Conservation (phyloP, 495 filamentous ascomycete genomes). For the Penicillium longicatenatum region DNA sequence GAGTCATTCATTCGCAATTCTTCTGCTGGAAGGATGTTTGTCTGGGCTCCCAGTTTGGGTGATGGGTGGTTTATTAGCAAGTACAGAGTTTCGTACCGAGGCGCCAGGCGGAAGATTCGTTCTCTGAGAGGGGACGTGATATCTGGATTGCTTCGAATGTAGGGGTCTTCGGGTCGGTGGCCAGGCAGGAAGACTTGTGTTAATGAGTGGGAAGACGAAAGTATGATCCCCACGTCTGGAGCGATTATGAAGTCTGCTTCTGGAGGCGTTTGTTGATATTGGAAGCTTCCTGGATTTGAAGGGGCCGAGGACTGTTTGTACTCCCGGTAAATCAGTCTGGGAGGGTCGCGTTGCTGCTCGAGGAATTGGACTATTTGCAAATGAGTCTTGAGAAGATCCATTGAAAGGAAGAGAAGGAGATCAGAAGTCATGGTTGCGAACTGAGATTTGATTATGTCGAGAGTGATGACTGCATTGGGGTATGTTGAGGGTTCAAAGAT, state of each 20-base stretch:
- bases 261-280: not conserved
- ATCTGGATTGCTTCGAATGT: not conserved
- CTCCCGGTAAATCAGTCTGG: slow-evolving; percentile 33
- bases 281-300: not conserved
- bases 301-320: slow-evolving; percentile 4
- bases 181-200: slow-evolving; percentile 73
- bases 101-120: slow-evolving; percentile 55
- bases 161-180: slow-evolving; percentile 29
- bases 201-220: slow-evolving; percentile 72
- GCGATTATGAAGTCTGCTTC: slow-evolving; percentile 82
- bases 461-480: not conserved
- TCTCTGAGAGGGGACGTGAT: slow-evolving; percentile 54
- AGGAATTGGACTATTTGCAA: slow-evolving; percentile 25
- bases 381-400: slow-evolving; percentile 32
- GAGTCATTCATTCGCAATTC: slow-evolving; percentile 47
- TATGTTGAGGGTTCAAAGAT: not conserved
- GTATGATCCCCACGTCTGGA: slow-evolving; percentile 65
- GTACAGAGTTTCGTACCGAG: slow-evolving; percentile 69
- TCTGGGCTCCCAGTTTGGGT: not conserved
- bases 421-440: not conserved
- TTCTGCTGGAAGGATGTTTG: not conserved
- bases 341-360: slow-evolving; percentile 20
- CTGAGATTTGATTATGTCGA: not conserved
- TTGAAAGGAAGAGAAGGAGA: slow-evolving; percentile 28
- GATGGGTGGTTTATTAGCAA: slow-evolving; percentile 55